Conservation (phyloP, 148 eudicot species). For the Vaccinium vitisidaea region DNA sequence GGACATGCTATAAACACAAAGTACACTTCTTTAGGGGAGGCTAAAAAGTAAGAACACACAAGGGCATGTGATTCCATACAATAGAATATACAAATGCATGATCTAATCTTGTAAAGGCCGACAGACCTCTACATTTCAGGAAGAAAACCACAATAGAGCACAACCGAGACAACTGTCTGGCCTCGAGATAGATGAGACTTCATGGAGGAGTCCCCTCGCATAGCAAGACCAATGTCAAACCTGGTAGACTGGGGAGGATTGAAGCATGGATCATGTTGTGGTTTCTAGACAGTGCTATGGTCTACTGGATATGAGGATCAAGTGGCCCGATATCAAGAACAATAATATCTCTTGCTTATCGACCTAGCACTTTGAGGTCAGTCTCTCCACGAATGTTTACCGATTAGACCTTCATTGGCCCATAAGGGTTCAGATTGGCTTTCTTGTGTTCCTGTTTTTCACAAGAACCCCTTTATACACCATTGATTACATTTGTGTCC, state of each 20-base stretch:
- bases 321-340: neutral
- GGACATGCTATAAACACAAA: neutral
- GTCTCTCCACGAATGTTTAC: too few species aligned
- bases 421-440: neutral
- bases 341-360: neutral
- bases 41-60: neutral
- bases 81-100: neutral
- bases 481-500: neutral
- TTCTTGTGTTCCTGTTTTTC: neutral
- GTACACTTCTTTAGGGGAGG: neutral
- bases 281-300: neutral
- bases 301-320: neutral
- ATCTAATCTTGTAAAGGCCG: neutral
- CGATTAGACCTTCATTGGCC: too few species aligned
- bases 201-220: neutral
- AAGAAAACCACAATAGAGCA: neutral
- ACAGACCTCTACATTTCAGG: neutral
- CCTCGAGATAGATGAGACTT: neutral
- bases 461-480: neutral
- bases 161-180: neutral
- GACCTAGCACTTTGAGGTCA: neutral
- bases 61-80: neutral
- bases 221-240: neutral
- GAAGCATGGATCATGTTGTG: neutral
- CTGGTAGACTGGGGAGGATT: neutral